Base-by-base conservation (phyloP, 164 flowering plant species). In the Platanus orientalis region DNA sequence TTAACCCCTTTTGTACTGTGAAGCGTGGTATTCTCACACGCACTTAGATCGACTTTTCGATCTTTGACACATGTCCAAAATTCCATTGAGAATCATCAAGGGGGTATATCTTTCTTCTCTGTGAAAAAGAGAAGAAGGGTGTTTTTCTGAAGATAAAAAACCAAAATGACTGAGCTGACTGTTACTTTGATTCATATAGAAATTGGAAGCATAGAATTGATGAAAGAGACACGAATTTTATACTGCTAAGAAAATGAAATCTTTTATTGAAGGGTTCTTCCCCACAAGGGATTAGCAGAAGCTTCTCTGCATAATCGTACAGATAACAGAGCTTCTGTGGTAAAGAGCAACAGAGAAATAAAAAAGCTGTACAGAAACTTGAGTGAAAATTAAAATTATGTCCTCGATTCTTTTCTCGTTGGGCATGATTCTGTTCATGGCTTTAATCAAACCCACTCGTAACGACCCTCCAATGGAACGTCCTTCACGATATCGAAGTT, bases 401-500 rank as follows among this genome's bases (percentile, higher is more conserved):
- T 19, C 0, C 19, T 42, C 26, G 25, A n/a, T 61, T 36, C 28
- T 40, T 21, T 45, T 40, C 28, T n/a, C 27, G 34, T 25, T 61
- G 61, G 25, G 13, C 44, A 32, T 34, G 5, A 20, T 40, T 50
- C 25, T 55, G 44, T 61, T 81, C 72, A 76, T 44, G 79, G 82
- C 75, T 76, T 79, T 58, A 89, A 67, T 14, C 69, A 78, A 74
- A 80, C 71, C 96, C 96, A 89, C 68, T 84, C 74, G 76, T 84
- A 89, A 26, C 89, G 84, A 17, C 96, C 96, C 12, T 76, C 78
- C 75, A 84, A 48, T 1, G 96, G 92, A 65, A 68, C 71, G 48
- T 87, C 96, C 71, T 78, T 86, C 68, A 69, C 82, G 52, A 85
- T 61, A 63, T 89, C 96, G 62, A 58, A 89, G 60, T 89, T 89